Evolutionary conservation across 495 filamentous ascomycete genomes (phyloP), one percentile per base, ranked within the genome.

Genomic region (Baudoinia panamericana): DNA sequence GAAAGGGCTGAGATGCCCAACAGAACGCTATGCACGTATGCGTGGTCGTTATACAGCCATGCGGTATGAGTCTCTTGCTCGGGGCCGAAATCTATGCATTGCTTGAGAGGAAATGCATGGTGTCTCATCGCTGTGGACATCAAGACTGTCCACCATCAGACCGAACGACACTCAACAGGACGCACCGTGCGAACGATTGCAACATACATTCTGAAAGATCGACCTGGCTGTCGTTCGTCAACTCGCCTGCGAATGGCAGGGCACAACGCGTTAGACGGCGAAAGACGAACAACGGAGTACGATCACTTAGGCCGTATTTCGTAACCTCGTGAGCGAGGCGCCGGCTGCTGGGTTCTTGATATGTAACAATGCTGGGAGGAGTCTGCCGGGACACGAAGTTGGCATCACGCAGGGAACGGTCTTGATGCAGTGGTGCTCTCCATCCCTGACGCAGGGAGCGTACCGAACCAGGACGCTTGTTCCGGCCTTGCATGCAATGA

Each of bases 381-480:
- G 23, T 37, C 34, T 16, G n/a, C n/a, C n/a, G n/a, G n/a, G n/a
- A n/a, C n/a, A n/a, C n/a, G n/a, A n/a, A n/a, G n/a, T n/a, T n/a
- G n/a, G n/a, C n/a, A n/a, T n/a, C n/a, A n/a, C n/a, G n/a, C n/a
- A n/a, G n/a, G n/a, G n/a, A n/a, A n/a, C n/a, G n/a, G n/a, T n/a
- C n/a, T n/a, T n/a, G n/a, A n/a, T n/a, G n/a, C n/a, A n/a, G n/a
- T n/a, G n/a, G n/a, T n/a, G n/a, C n/a, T n/a, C n/a, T n/a, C n/a
- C n/a, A n/a, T n/a, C n/a, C n/a, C n/a, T n/a, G n/a, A n/a, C 34
- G 15, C 4, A 37, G 2, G 7, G 34, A 37, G 2, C 34, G 34
- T 6, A 19, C 20, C 12, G 34, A 37, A 5, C 22, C 34, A n/a
- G 15, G 7, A n/a, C 34, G 34, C 15, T 37, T 37, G 34, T 37